These are phyloP conservation scores for Cavenderia fasciculata DNA, from an alignment of 78 protist species.

Conservation along the genomic window DNA sequence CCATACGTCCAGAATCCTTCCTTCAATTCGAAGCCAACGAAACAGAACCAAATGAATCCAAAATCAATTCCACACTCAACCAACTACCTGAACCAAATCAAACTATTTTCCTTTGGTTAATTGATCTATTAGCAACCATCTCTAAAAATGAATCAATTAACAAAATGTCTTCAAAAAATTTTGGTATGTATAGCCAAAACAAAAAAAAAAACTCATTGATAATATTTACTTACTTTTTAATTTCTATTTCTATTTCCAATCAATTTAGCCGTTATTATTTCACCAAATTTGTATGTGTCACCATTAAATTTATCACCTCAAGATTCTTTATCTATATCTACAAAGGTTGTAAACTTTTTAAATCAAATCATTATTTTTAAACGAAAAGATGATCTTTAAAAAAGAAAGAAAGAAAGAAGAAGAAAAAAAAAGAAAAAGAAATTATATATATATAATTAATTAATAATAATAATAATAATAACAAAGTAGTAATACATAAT, in stretches of 20 bases:
- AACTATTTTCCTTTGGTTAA: constrained; percentile 37
- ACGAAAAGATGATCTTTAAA: not conserved
- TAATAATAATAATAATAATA: no score
- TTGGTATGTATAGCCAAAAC: not conserved
- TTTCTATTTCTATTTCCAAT: not conserved
- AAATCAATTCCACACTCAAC: not conserved
- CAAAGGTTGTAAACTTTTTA: constrained; percentile 22
- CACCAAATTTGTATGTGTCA: constrained; percentile 45
- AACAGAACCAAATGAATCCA: not conserved
- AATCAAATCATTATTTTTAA: not conserved
- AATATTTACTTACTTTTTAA: not conserved
- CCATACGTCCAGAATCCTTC: not conserved
- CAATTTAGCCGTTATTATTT: constrained; percentile 24
- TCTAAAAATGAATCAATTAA: not conserved
- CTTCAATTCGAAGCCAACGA: not conserved
- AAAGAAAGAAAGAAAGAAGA: not conserved
- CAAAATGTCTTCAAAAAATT: constrained; percentile 19
- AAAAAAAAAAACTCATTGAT: not conserved
- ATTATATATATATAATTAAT: no score
- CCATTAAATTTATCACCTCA: not conserved
- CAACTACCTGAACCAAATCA: not conserved
- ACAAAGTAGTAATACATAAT: no score
- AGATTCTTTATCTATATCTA: constrained; percentile 23
- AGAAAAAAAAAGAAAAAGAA: no score
- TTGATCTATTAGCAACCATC: constrained; percentile 4